Conservation (phyloP, 2,329 filamentous ascomycete species). For the Neocatenulostroma microsporum region DNA sequence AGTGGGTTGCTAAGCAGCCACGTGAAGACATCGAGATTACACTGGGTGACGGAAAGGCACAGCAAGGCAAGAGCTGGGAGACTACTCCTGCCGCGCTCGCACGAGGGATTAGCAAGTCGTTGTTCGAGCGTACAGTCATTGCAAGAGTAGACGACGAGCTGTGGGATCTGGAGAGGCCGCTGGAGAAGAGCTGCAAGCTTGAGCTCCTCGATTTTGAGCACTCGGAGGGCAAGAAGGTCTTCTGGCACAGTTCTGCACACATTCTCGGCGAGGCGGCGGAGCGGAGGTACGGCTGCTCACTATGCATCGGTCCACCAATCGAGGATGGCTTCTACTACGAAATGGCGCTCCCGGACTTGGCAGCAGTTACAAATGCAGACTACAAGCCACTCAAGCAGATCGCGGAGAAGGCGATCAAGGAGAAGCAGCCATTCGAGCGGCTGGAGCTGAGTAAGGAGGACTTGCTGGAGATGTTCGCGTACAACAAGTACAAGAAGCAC, state of each 20-base stretch:
- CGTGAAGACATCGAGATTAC: slow-evolving; percentile 67
- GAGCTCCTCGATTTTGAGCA: slow-evolving; percentile 77
- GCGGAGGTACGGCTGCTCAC: slow-evolving; percentile 78
- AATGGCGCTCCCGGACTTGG: slow-evolving; percentile 73
- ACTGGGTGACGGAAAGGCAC: slow-evolving; percentile 62
- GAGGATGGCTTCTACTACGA: slow-evolving; percentile 96
- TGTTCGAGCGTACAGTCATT: slow-evolving; percentile 79
- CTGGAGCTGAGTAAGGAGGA: slow-evolving; percentile 84
- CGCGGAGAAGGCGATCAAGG: slow-evolving; percentile 79
- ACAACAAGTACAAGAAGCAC: slow-evolving; percentile 98
- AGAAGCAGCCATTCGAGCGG: slow-evolving; percentile 91
- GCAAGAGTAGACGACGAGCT: slow-evolving; percentile 75
- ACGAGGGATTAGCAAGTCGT: slow-evolving; percentile 73
- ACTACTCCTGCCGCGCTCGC: slow-evolving; percentile 76
- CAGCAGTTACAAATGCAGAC: slow-evolving; percentile 63
- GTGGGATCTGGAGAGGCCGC: slow-evolving; percentile 86
- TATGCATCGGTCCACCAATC: slow-evolving; percentile 89
- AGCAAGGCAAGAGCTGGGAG: slow-evolving; percentile 77
- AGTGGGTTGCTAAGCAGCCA: slow-evolving; percentile 62
- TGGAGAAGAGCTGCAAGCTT: slow-evolving; percentile 80
- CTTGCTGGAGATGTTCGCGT: slow-evolving; percentile 89
- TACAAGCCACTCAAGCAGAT: slow-evolving; percentile 78
- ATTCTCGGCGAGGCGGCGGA: slow-evolving; percentile 93
- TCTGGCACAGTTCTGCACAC: slow-evolving; percentile 96
- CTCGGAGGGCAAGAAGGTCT: slow-evolving; percentile 76